Evolutionary conservation across 2,329 filamentous ascomycete genomes (phyloP), one percentile per base, ranked within the genome.

Genomic region (Microdochium paspali): DNA sequence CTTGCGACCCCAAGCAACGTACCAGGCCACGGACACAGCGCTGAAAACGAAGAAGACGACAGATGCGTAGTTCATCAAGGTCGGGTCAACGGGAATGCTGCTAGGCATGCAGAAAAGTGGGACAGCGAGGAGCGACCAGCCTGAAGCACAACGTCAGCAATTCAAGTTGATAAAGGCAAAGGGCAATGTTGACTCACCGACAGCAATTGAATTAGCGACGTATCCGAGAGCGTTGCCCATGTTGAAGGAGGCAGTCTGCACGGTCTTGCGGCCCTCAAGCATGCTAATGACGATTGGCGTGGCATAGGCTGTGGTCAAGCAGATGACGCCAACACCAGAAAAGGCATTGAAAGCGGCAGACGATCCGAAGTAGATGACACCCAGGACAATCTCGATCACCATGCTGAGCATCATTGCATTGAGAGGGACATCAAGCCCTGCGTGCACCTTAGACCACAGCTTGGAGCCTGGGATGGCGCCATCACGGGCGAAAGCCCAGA

Each of bases 51-150:
- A 76, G 55, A 88, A 87, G n/a, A 89, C 84, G 28, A 82, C 84
- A 13, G 80, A 80, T 1, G 84, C 84, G 63, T 87, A 89, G 71
- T 89, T 89, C 71, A 87, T 83, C 32, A 70, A 73, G 18, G 66
- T 60, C 5, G 73, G 54, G 18, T 58, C 64, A 32, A 85, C 80
- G 5, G 80, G 80, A n/a, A 85, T 67, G 40, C 65, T 65, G 0
- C 79, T 74, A 1, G 83, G 84, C 80, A 86, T 85, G 65, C 80
- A 88, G 71, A 88, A 88, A 15, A 88, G 75, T 1, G 84, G 83
- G 46, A 87, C 77, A 30, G 82, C 83, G 47, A 89, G 73, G 13
- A 73, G 55, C 47, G 80, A 83, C 84, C 84, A 88, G 46, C 67
- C 78, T 82, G 54, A 46, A 23, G 23, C 5, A 25, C 23, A 25